phyloP scores from a whole-genome alignment of 805 yeast genomes.

The Yarrowia osloensis region DNA sequence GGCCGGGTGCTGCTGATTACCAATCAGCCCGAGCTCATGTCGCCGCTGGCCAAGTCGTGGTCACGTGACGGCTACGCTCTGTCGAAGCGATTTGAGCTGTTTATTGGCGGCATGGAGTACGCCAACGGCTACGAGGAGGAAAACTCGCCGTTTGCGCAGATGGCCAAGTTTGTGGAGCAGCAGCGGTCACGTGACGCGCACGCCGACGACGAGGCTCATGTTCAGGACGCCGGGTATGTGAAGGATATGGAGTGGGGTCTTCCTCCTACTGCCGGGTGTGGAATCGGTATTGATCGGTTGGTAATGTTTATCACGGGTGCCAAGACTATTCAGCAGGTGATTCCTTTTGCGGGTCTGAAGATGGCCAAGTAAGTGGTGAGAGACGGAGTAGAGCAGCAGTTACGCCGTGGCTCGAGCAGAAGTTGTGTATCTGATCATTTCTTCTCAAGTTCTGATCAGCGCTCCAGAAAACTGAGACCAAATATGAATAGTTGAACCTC shows the following conservation, averaged over 20 bases:
- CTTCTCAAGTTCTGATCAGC: too few species aligned
- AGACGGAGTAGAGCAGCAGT: background rate
- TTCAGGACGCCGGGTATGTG: slow-evolving; percentile 73
- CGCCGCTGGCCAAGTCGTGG: slow-evolving; percentile 83
- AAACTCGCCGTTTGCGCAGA: slow-evolving; percentile 77
- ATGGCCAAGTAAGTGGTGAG: slow-evolving; percentile 34
- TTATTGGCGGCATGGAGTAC: slow-evolving; percentile 75
- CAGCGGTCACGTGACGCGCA: slow-evolving; percentile 49
- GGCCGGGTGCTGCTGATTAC: slow-evolving; percentile 53
- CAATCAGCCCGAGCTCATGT: slow-evolving; percentile 80
- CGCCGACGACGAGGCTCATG: slow-evolving; percentile 61
- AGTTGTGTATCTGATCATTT: too few species aligned
- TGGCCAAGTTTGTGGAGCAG: slow-evolving; percentile 35
- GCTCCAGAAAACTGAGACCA: too few species aligned
- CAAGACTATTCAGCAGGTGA: slow-evolving; percentile 53
- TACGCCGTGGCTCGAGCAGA: background rate
- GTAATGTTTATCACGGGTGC: slow-evolving; percentile 73
- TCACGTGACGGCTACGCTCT: slow-evolving; percentile 42
- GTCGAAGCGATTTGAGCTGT: slow-evolving; percentile 73
- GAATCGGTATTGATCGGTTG: slow-evolving; percentile 87
- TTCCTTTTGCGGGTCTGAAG: slow-evolving; percentile 37
- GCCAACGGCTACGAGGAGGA: slow-evolving; percentile 97
- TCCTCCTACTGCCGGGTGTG: slow-evolving; percentile 99
- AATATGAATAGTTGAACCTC: too few species aligned
- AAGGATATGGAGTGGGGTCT: slow-evolving; percentile 85